Percentiles rank a stretch among this genome's conserved stretches.
These are phyloP conservation scores for Aspergillus ustus DNA, from an alignment of 2,329 filamentous ascomycete genomes.

Conservation along the genomic window DNA sequence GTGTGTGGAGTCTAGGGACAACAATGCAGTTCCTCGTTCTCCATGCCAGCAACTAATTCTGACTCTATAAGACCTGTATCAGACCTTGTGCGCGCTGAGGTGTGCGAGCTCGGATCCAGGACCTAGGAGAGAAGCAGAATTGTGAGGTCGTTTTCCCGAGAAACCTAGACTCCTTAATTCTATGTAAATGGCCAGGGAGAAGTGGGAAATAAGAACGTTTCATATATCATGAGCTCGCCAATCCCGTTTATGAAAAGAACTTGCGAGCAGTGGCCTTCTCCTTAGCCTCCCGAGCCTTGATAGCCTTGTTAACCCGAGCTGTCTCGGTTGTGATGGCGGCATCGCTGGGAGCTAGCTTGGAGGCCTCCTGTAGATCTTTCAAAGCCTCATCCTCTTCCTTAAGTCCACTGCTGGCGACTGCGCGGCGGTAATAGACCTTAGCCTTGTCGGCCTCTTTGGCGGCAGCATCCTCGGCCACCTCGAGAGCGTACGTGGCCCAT, in stretches of 20 bases:
- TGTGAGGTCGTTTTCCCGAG: background rate
- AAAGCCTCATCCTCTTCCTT: conserved; percentile 87
- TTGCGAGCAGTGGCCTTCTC: conserved; percentile 93
- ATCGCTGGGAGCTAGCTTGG: conserved; percentile 75
- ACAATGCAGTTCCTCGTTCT: conserved; percentile 16
- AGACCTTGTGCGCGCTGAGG: conserved; percentile 8
- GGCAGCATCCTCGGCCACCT: conserved; percentile 61
- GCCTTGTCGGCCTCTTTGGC: conserved; percentile 76
- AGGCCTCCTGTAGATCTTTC: conserved; percentile 74
- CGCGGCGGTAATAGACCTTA: conserved; percentile 87
- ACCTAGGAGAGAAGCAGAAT: background rate
- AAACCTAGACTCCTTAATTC: conserved; percentile 13
- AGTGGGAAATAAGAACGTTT: conserved; percentile 28
- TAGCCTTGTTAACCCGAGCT: conserved; percentile 74
- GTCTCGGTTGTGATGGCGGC: conserved; percentile 76
- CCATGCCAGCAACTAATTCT: conserved; percentile 18
- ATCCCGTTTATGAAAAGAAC: conserved; percentile 68
- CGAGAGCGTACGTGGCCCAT: conserved; percentile 74
- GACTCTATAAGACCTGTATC: conserved; percentile 3
- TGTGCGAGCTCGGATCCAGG: conserved; percentile 1
- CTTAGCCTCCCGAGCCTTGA: conserved; percentile 75
- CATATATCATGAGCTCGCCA: conserved; percentile 34
- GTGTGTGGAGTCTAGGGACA: background rate
- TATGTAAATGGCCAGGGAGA: conserved; percentile 17
- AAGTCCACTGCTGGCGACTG: conserved; percentile 71